phyloP scores from a whole-genome alignment of 805 yeast species.

The Nakazawaea holstii region DNA sequence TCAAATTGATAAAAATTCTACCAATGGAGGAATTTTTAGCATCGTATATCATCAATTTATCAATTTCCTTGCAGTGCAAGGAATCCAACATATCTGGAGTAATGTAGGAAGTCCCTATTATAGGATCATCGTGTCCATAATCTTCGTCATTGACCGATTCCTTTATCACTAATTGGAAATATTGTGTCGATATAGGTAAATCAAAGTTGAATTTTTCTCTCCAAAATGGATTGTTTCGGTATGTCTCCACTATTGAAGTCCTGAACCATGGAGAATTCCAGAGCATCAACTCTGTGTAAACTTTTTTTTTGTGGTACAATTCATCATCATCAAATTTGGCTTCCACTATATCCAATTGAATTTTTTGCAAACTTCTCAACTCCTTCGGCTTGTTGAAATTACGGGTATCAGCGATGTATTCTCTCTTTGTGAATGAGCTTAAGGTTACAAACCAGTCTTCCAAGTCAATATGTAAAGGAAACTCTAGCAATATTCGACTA shows the following conservation, averaged over 20 bases:
- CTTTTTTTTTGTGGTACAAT: conserved; percentile 11
- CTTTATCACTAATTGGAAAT: conserved; percentile 44
- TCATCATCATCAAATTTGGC: conserved; percentile 41
- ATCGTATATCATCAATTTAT: conserved; percentile 27
- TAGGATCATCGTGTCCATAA: conserved; percentile 30
- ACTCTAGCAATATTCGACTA: conserved; percentile 46
- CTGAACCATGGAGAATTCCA: conserved; percentile 77
- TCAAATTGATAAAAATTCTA: conserved; percentile 46
- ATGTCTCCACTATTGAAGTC: conserved; percentile 55
- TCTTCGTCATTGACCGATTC: conserved; percentile 18
- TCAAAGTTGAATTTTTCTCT: conserved; percentile 69
- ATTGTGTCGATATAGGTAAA: conserved; percentile 49
- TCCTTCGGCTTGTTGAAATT: conserved; percentile 22
- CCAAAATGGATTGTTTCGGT: conserved; percentile 64
- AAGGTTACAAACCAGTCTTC: conserved; percentile 76
- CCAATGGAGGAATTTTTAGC: conserved; percentile 43
- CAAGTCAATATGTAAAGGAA: conserved; percentile 61
- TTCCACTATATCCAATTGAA: conserved; percentile 57
- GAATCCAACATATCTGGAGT: conserved; percentile 45
- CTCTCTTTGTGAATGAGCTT: conserved; percentile 56
- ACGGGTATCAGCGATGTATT: conserved; percentile 31
- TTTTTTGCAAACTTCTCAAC: conserved; percentile 49
- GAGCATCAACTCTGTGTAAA: conserved; percentile 67
- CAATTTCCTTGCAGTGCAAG: conserved; percentile 13
- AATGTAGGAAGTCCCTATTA: conserved; percentile 48